Evolutionary conservation across 352 stramenopile genomes (phyloP).

Genomic region (Thalassiosira ordinaria): DNA sequence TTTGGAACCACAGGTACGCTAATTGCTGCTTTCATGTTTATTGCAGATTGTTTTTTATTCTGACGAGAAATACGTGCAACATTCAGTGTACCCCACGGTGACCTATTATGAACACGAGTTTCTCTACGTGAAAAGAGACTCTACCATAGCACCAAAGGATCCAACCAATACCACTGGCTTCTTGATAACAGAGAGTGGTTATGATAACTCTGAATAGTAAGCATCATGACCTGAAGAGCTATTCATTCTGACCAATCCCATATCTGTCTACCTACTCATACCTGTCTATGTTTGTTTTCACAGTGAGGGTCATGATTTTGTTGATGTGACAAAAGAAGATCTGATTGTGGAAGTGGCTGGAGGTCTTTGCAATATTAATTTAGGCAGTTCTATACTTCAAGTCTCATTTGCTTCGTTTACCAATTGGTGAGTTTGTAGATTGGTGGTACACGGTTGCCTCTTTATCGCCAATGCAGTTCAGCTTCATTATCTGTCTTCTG

Average conservation of each 20-base stretch:
- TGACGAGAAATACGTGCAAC: too few relatives aligned
- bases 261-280: too few relatives aligned
- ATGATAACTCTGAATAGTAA: too few relatives aligned
- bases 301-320: constrained; percentile 4
- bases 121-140: too few relatives aligned
- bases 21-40: too few relatives aligned
- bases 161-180: neutral
- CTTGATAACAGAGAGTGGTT: neutral
- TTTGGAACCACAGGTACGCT: neutral
- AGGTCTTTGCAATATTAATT: neutral
- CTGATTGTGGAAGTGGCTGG: neutral
- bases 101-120: neutral
- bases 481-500: too few relatives aligned
- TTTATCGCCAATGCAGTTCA: too few relatives aligned
- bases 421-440: too few relatives aligned
- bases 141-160: neutral
- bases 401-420: neutral
- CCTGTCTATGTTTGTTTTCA: too few relatives aligned
- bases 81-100: neutral
- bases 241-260: neutral
- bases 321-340: neutral
- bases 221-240: neutral
- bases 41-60: too few relatives aligned
- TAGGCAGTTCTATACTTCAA: neutral
- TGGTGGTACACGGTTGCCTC: too few relatives aligned